Evolutionary conservation across 164 flowering plant genomes (phyloP), one percentile per base, ranked within the genome.

Genomic region (Aristolochia fimbriata): DNA sequence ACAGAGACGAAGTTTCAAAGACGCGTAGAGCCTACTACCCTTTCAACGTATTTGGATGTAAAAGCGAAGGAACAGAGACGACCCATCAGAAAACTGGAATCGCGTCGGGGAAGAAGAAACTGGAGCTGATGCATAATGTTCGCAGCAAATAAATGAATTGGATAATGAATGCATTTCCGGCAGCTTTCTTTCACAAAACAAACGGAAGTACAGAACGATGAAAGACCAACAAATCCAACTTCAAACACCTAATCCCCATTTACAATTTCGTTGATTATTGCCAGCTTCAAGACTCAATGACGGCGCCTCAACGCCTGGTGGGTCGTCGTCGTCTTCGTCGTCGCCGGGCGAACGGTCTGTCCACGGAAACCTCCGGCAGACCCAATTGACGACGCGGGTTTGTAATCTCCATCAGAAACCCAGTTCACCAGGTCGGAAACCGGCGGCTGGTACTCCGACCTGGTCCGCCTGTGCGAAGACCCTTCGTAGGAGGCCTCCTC

Each of bases 371-470:
- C 25, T 41, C 6, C 24, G 9, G 14, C 56, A n/a, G 56, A 22
- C 10, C 24, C 24, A 54, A n/a, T 37, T 11, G 33, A 21, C 0
- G 10, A 2, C 57, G 27, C n/a, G n/a, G n/a, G 31, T 24, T 17
- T n/a, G 45, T 24, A 24, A 47, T 20, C 54, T 4, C 48, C 1
- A 11, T 47, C 41, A 7, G 64, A 62, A 19, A 47, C 80, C 76
- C 0, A 85, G 20, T 56, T 62, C 45, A 15, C 14, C 58, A 62
- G 58, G 19, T 62, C 61, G 47, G 60, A 58, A 0, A 60, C 27
- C 1, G 77, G 67, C 0, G 67, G 72, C 70, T 68, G 75, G 19
- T 50, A 78, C 19, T 80, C 81, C 0, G 80, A 76, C 13, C 65
- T 37, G 1, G 70, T 50, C 12, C 65, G 46, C 11, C 62, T 53